phyloP scores from a whole-genome alignment of 2,329 filamentous ascomycete genomes.

The Penicillium sp. region DNA sequence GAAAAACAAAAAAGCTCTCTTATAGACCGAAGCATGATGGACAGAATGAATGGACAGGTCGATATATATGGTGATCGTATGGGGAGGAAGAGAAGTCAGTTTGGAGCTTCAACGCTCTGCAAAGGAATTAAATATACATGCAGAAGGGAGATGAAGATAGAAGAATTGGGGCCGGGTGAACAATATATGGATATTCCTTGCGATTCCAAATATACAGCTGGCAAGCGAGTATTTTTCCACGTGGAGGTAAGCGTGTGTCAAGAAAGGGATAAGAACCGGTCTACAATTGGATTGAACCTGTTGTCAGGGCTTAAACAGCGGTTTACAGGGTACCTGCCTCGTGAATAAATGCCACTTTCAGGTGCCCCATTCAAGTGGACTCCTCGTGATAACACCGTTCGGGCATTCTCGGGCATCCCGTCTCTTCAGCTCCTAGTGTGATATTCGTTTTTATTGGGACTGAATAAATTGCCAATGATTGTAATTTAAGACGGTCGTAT shows the following conservation, averaged over 20 bases:
- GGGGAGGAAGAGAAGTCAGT: background rate
- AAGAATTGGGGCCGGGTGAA: background rate
- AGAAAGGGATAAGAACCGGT: background rate
- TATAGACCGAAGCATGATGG: constrained; percentile 20
- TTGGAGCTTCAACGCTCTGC: background rate
- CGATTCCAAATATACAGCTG: background rate
- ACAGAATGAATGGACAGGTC: background rate
- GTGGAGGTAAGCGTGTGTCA: background rate
- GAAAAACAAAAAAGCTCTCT: constrained; percentile 27
- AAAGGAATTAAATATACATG: background rate
- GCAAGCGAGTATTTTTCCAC: background rate
- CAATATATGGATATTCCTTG: background rate
- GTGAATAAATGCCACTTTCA: background rate
- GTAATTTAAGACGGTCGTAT: background rate
- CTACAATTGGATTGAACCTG: background rate
- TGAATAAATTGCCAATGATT: background rate
- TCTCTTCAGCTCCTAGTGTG: background rate
- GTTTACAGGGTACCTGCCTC: background rate
- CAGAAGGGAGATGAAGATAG: background rate
- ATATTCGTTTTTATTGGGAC: background rate
- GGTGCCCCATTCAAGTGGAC: background rate
- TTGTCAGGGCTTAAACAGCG: constrained; percentile 7
- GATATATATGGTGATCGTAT: background rate
- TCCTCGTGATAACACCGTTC: background rate
- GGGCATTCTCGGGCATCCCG: constrained; percentile 4